A percentile compares a stretch with the other conserved stretches of the same genome.
phyloP scores from a whole-genome alignment of 2,329 filamentous ascomycete genomes.

The Colletotrichum tanaceti region DNA sequence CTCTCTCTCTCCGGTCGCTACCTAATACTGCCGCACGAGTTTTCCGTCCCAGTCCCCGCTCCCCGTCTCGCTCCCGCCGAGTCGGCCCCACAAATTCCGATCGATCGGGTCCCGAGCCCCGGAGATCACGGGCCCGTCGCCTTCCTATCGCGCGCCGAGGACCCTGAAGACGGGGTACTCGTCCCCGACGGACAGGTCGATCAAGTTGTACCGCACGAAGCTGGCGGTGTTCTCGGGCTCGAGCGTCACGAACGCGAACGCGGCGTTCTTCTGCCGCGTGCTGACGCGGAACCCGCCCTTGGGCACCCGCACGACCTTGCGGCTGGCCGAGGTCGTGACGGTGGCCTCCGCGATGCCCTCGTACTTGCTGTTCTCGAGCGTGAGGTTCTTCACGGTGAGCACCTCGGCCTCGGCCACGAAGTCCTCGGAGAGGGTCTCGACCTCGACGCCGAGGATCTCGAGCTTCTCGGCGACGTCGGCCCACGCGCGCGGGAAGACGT shows the following conservation, averaged over 20 bases:
- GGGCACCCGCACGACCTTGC: conserved; percentile 42
- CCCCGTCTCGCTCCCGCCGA: neutral
- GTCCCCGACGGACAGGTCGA: conserved; percentile 45
- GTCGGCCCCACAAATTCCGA: neutral
- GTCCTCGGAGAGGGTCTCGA: conserved; percentile 41
- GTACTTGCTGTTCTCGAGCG: conserved; percentile 43
- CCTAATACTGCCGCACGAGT: neutral
- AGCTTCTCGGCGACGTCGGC: conserved; percentile 44
- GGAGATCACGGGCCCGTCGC: neutral
- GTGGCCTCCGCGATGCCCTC: conserved; percentile 45
- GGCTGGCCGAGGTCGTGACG: conserved; percentile 40
- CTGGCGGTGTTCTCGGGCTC: conserved; percentile 50
- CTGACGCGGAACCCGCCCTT: conserved; percentile 48
- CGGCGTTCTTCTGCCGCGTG: conserved; percentile 49
- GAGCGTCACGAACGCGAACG: conserved; percentile 45
- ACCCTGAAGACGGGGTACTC: conserved; percentile 48
- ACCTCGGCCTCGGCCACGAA: conserved; percentile 46
- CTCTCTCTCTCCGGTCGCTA: neutral
- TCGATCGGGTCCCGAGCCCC: neutral
- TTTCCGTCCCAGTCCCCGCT: neutral
- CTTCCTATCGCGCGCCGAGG: neutral
- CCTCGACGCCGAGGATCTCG: conserved; percentile 43
- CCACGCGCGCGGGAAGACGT: conserved; percentile 48
- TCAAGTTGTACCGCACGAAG: conserved; percentile 47
- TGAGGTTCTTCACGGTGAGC: conserved; percentile 42